phyloP scores from a whole-genome alignment of 1,139 yeast species.

The Protomyces lactucae-debilis region DNA sequence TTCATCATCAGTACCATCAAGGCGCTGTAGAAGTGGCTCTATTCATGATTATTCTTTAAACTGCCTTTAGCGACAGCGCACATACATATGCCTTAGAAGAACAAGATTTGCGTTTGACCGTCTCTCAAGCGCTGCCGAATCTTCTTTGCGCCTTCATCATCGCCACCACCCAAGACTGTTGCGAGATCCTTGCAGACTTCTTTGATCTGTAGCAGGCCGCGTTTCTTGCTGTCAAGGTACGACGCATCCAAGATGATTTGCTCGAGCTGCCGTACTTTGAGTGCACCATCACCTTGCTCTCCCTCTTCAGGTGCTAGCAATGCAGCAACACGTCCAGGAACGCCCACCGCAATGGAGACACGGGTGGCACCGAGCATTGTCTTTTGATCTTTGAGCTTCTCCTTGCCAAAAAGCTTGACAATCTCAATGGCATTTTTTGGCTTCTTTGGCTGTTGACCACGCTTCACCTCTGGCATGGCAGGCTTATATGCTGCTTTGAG shows the following conservation, averaged over 20 bases:
- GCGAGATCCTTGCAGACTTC: conserved; percentile 11
- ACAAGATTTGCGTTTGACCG: background rate
- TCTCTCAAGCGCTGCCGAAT: background rate
- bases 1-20: conserved; percentile 72
- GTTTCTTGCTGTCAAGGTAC: conserved; percentile 14
- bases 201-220: conserved; percentile 7
- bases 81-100: background rate
- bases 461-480: background rate
- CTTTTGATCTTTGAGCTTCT: background rate
- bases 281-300: background rate
- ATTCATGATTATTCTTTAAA: background rate
- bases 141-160: background rate
- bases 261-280: conserved; percentile 10
- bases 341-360: conserved; percentile 16
- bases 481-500: conserved; percentile 1
- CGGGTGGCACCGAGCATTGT: background rate
- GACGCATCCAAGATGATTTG: conserved; percentile 12
- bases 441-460: background rate
- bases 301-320: background rate
- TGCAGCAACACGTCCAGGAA: conserved; percentile 16
- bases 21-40: conserved; percentile 36
- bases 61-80: background rate
- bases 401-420: conserved; percentile 21
- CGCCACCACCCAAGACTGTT: background rate
- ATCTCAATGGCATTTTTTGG: background rate